Evolutionary conservation across 2,329 filamentous ascomycete species (phyloP).

Genomic region (Cladosporium cucumerinum): DNA sequence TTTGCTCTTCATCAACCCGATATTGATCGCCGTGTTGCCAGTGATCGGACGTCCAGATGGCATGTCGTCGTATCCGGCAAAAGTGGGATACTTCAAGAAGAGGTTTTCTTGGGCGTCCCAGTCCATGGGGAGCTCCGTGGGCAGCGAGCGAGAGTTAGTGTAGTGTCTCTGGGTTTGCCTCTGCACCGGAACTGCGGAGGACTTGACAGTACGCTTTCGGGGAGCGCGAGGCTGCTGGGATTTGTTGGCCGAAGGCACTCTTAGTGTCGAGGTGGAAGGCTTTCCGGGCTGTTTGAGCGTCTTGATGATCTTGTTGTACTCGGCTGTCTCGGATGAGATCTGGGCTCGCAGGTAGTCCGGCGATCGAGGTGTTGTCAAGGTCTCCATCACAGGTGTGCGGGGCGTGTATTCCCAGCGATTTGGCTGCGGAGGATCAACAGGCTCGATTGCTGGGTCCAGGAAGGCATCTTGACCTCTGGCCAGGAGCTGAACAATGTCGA

Average conservation of each 20-base stretch:
- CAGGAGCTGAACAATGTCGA: constrained; percentile 79
- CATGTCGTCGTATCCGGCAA: constrained; percentile 1
- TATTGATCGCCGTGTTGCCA: constrained; percentile 17
- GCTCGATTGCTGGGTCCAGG: constrained; percentile 63
- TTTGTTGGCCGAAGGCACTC: not conserved
- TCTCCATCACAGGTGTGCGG: constrained; percentile 75
- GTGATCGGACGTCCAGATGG: not conserved
- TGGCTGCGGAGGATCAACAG: constrained; percentile 56
- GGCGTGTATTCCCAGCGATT: constrained; percentile 65
- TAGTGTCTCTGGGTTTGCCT: constrained; percentile 1
- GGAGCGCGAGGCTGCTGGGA: not conserved
- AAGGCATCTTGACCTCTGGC: constrained; percentile 65
- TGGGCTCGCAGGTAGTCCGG: constrained; percentile 73
- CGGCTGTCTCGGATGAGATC: constrained; percentile 69
- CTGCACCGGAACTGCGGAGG: not conserved
- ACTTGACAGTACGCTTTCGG: not conserved
- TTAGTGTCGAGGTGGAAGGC: not conserved
- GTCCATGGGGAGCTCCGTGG: constrained; percentile 12
- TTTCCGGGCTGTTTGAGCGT: constrained; percentile 37
- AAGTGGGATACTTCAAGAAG: constrained; percentile 8
- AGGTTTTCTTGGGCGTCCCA: constrained; percentile 15
- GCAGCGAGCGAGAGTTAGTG: not conserved
- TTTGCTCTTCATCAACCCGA: constrained; percentile 17
- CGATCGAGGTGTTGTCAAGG: constrained; percentile 43
- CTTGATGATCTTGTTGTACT: constrained; percentile 70